Conservation (phyloP, 2,329 filamentous ascomycete genomes). For the Trichophyton rubrum region DNA sequence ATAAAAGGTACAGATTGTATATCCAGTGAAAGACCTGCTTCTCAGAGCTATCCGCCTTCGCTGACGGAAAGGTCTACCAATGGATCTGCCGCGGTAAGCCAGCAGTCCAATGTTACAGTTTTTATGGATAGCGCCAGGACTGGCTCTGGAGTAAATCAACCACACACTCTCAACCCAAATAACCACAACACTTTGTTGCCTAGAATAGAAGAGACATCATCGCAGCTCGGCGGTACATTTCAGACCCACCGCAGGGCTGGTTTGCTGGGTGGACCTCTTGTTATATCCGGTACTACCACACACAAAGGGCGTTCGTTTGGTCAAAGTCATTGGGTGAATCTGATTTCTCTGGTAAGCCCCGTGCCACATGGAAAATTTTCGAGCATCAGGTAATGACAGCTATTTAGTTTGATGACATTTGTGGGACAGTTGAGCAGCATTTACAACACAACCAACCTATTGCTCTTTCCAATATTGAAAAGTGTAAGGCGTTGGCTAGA, state of each 20-base stretch:
- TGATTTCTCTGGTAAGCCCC: constrained; percentile 32
- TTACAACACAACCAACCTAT: constrained; percentile 22
- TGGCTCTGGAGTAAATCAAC: constrained; percentile 26
- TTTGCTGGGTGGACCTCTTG: constrained; percentile 20
- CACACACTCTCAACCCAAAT: constrained; percentile 21
- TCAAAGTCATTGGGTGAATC: constrained; percentile 41
- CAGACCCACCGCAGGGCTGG: constrained; percentile 32
- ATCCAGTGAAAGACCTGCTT: constrained; percentile 7
- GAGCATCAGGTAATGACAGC: not conserved
- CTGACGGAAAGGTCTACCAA: constrained; percentile 9
- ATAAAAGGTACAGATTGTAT: not conserved
- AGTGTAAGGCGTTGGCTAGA: constrained; percentile 40
- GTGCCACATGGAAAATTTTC: constrained; percentile 23
- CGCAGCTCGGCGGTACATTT: constrained; percentile 33
- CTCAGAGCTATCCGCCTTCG: constrained; percentile 8
- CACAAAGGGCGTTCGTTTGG: constrained; percentile 45
- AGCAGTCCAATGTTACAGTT: constrained; percentile 19
- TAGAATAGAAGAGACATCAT: constrained; percentile 28
- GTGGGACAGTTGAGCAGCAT: constrained; percentile 16
- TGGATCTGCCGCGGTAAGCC: constrained; percentile 17
- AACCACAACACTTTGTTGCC: constrained; percentile 14
- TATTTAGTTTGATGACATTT: not conserved
- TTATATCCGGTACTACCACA: constrained; percentile 33
- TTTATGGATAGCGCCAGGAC: not conserved
- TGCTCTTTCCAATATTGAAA: constrained; percentile 28